A percentile compares a stretch with the other conserved stretches of the same genome.
Evolutionary conservation across 2,329 filamentous ascomycete species (phyloP).

Genomic region (Fusarium siculi): DNA sequence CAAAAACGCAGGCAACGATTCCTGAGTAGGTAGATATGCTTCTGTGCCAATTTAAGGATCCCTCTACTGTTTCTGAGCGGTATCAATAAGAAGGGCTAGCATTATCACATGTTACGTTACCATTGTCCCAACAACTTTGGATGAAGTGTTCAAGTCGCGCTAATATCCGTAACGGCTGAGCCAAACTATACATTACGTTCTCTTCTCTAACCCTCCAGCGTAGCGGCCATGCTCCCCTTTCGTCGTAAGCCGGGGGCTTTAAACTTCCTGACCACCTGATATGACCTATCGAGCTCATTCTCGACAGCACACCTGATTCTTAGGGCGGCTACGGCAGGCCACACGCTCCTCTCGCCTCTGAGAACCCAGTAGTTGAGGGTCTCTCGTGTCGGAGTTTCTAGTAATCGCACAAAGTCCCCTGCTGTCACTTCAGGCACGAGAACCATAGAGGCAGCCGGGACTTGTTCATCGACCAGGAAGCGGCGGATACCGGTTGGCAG

Average conservation of each 20-base stretch:
- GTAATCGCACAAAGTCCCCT: slow-evolving; percentile 77
- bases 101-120: slow-evolving; percentile 5
- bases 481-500: slow-evolving; percentile 76
- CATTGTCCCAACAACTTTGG: neutral
- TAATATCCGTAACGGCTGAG: slow-evolving; percentile 11
- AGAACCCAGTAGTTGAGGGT: slow-evolving; percentile 86
- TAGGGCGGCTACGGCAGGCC: slow-evolving; percentile 87
- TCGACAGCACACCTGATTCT: slow-evolving; percentile 87
- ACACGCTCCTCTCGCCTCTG: slow-evolving; percentile 86
- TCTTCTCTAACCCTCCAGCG: slow-evolving; percentile 38
- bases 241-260: slow-evolving; percentile 63
- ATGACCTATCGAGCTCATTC: slow-evolving; percentile 86
- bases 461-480: slow-evolving; percentile 83
- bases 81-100: neutral
- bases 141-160: slow-evolving; percentile 19
- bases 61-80: neutral
- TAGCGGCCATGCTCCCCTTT: slow-evolving; percentile 55
- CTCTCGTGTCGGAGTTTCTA: slow-evolving; percentile 83
- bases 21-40: neutral
- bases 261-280: slow-evolving; percentile 78
- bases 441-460: slow-evolving; percentile 81
- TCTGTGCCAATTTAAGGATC: neutral
- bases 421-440: slow-evolving; percentile 82
- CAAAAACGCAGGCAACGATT: neutral
- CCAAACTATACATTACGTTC: slow-evolving; percentile 25